These are phyloP conservation scores for Eutypa lata DNA, from an alignment of 2,329 filamentous ascomycete genomes.

Conservation along the genomic window DNA sequence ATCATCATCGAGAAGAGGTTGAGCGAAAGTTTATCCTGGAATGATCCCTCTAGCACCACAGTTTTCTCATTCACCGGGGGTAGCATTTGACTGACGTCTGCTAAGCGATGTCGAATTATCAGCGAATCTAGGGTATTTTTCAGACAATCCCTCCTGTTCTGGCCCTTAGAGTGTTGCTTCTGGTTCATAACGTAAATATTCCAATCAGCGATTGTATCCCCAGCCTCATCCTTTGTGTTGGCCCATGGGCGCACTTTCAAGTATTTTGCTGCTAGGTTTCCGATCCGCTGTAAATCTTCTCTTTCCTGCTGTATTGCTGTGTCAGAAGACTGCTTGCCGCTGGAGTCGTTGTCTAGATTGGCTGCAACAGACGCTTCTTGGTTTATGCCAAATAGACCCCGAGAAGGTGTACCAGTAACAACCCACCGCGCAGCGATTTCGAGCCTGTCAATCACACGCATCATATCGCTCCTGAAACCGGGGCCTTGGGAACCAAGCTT, in stretches of 20 bases:
- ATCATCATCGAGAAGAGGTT: conserved; percentile 85
- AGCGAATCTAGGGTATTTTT: conserved; percentile 69
- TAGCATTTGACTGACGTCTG: conserved; percentile 67
- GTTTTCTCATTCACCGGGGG: conserved; percentile 71
- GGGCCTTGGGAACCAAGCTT: conserved; percentile 65
- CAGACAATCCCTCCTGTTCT: conserved; percentile 61
- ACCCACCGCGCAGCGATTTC: conserved; percentile 77
- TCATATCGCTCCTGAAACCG: conserved; percentile 53
- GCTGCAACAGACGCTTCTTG: conserved; percentile 6
- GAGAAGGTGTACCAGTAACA: conserved; percentile 85
- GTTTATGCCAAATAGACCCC: conserved; percentile 75
- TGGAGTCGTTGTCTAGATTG: background rate
- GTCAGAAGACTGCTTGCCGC: conserved; percentile 24
- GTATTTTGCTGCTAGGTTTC: conserved; percentile 66
- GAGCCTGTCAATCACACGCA: conserved; percentile 50
- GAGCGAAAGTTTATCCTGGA: conserved; percentile 77
- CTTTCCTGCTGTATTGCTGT: conserved; percentile 41
- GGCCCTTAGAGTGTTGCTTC: conserved; percentile 46
- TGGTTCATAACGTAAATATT: conserved; percentile 65
- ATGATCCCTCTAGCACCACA: conserved; percentile 74
- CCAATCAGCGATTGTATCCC: conserved; percentile 65
- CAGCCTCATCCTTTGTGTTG: conserved; percentile 51
- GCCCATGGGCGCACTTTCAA: conserved; percentile 78
- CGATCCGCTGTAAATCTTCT: conserved; percentile 65
- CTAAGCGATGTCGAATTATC: conserved; percentile 74